Base-by-base conservation (phyloP, 805 yeast genomes). In the Yarrowia sp. region DNA sequence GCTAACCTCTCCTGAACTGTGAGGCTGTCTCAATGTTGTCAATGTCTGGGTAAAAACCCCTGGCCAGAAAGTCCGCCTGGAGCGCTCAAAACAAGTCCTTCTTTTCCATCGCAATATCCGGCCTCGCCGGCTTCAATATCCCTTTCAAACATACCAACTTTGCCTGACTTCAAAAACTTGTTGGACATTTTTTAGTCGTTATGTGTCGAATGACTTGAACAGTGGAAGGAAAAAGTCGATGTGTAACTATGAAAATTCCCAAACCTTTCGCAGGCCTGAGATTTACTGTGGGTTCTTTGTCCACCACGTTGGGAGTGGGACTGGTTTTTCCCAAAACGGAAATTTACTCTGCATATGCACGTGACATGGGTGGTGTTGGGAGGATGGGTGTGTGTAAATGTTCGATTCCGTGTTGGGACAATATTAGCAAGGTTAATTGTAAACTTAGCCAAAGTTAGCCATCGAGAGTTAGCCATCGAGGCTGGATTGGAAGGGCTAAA, bases 141-240 rank as follows among this genome's bases (percentile, higher is more conserved):
- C 40, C 33, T 9, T 41, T 33, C 24, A 22, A 52, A 87, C 95
- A 81, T 87, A 88, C 93, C 98, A 88, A 93, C 98, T 89, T 89
- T 92, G 87, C 98, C 98, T 82, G 98, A 90, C 86, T 93, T 95
- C 84, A 95, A 88, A 89, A 95, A 93, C 85, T 95, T 95, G 85
- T 58, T 58, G 63, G 63, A 28, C 63, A 58, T 58, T 43, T 58
- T 58, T 30, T 28, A 19, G 51, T 58, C 51, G 63, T 40, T 51
- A 51, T 51, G 58, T 51, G 58, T 51, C 58, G 61, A 54, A 54
- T 54, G 61, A 54, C 61, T 54, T 36, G 46, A 54, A 54, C 44
- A 54, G 46, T 38, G 46, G 61, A 38, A 36, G 61, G 61, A 54
- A 54, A 38, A 54, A 54, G 46, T 54, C 46, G 61, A 36, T 54